phyloP scores from a whole-genome alignment of 768 basidiomycete genomes.

The Pilatotrama ljubarskyi region DNA sequence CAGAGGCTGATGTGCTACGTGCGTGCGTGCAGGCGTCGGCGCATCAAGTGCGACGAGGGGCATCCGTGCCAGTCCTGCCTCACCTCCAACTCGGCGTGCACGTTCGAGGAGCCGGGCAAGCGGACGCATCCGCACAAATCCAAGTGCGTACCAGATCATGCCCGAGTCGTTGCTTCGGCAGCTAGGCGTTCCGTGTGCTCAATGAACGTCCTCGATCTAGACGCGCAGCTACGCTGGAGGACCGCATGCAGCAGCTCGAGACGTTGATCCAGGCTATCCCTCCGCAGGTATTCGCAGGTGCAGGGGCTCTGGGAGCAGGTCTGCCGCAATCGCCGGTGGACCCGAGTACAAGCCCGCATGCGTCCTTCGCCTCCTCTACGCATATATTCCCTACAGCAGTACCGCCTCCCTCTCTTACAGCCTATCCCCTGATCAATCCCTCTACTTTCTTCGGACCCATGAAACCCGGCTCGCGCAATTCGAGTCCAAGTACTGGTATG shows the following conservation, averaged over 20 bases:
- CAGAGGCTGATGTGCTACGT: not conserved
- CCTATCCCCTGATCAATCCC: conserved; percentile 79
- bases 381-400: conserved; percentile 54
- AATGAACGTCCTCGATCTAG: conserved; percentile 36
- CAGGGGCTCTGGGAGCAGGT: conserved; percentile 35
- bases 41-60: conserved; percentile 88
- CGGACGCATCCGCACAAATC: conserved; percentile 86
- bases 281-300: conserved; percentile 69
- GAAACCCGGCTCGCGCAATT: conserved; percentile 46
- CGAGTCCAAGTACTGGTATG: conserved; percentile 40
- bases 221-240: conserved; percentile 80
- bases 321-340: conserved; percentile 33
- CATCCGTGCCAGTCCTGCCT: conserved; percentile 88
- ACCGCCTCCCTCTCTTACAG: conserved; percentile 76
- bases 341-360: conserved; percentile 34
- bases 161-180: not conserved
- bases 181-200: not conserved
- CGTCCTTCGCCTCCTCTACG: conserved; percentile 41
- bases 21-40: conserved; percentile 55
- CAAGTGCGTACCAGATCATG: conserved; percentile 53
- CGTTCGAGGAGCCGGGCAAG: conserved; percentile 87
- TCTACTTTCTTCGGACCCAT: conserved; percentile 69
- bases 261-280: conserved; percentile 84
- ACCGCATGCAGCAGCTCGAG: conserved; percentile 87
- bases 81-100: conserved; percentile 79